phyloP scores from a whole-genome alignment of 192 early-diverging fungal genomes.

The Rhizophagus sp. region DNA sequence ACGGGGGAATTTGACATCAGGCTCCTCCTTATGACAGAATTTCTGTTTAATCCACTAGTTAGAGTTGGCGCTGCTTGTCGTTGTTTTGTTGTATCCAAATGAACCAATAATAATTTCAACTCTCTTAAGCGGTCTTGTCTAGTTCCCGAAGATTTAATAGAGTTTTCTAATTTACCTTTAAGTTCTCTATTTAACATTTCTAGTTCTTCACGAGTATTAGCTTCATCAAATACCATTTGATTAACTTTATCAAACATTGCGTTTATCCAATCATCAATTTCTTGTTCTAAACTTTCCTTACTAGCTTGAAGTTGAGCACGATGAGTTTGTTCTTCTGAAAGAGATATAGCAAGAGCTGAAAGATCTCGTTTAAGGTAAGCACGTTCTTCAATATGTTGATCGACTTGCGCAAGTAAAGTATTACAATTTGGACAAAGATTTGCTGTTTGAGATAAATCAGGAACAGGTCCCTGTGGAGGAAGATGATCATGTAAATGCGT shows the following conservation, averaged over 20 bases:
- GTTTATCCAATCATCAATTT: conserved; percentile 44
- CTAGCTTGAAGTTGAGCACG: conserved; percentile 35
- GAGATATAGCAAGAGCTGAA: conserved; percentile 38
- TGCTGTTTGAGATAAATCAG: not conserved
- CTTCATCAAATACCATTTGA: conserved; percentile 51
- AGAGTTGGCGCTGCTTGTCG: conserved; percentile 29
- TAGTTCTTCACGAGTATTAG: conserved; percentile 37
- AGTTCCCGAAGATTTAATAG: conserved; percentile 34
- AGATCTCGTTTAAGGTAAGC: conserved; percentile 51
- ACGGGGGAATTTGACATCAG: conserved; percentile 21
- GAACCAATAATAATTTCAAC: conserved; percentile 45
- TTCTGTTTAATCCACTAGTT: not conserved
- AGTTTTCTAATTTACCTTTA: conserved; percentile 25
- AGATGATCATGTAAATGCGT: not conserved
- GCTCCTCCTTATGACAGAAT: conserved; percentile 21
- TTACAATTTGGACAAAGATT: conserved; percentile 44
- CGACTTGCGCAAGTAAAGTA: conserved; percentile 44
- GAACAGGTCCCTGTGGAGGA: conserved; percentile 12
- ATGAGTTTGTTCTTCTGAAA: conserved; percentile 42
- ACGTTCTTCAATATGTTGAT: conserved; percentile 52
- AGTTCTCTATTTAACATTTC: conserved; percentile 36
- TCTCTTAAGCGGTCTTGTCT: conserved; percentile 40
- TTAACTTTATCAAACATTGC: conserved; percentile 44
- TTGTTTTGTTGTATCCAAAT: conserved; percentile 46
- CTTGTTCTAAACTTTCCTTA: conserved; percentile 41